Conservation (phyloP, 2,329 filamentous ascomycete genomes). For the Trichoderma brevicompactum region DNA sequence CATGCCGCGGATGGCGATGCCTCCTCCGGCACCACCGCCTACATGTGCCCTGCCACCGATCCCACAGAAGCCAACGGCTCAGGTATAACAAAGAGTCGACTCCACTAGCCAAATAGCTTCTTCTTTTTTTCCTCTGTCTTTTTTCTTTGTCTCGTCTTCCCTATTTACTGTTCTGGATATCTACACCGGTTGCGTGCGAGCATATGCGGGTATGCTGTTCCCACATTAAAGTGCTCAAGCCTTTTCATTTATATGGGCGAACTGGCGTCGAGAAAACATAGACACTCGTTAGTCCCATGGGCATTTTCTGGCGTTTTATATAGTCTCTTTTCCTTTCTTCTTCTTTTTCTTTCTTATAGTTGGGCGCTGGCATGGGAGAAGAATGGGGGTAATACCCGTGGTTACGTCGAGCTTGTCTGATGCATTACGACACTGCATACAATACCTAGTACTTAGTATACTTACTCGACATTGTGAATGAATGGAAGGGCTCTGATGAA, state of each 20-base stretch:
- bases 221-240: neutral
- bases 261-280: constrained; percentile 3
- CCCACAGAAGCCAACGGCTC: constrained; percentile 33
- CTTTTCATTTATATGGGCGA: constrained; percentile 6
- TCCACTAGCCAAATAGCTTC: neutral
- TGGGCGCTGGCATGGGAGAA: neutral
- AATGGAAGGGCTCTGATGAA: neutral
- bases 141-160: neutral
- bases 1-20: constrained; percentile 53
- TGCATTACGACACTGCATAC: constrained; percentile 22
- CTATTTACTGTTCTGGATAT: neutral
- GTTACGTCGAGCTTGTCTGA: neutral
- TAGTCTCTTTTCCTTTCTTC: neutral
- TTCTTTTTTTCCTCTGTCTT: neutral
- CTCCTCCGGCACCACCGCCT: constrained; percentile 58
- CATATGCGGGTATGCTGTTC: neutral
- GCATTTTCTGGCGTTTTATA: neutral
- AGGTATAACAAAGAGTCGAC: constrained; percentile 26
- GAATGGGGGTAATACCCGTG: neutral
- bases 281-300: neutral
- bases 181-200: neutral
- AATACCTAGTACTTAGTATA: neutral
- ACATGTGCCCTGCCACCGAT: constrained; percentile 57
- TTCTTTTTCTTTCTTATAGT: neutral
- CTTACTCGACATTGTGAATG: neutral